Base-by-base conservation (phyloP, 1,284 basidiomycete genomes). In the Apiotrichum sp. region DNA sequence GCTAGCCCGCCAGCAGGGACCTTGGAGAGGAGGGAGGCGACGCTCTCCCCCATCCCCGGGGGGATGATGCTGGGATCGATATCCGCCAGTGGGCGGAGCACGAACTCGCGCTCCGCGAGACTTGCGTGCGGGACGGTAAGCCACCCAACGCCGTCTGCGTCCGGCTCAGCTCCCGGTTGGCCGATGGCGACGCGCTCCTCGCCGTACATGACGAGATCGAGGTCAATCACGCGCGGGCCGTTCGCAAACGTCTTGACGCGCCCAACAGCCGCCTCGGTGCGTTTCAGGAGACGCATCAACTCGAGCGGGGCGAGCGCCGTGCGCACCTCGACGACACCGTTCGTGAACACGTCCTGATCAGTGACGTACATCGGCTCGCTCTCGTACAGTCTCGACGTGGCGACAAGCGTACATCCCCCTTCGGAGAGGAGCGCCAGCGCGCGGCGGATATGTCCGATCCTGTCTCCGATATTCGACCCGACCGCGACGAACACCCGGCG, bases 351-450 rank as follows among this genome's bases (percentile, higher is more conserved):
- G 31, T 88, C 88, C 73, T 99, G 95, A 61, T 96, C 86, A 14
- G 83, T 82, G 31, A 95, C 85, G 74, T 98, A 99, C 96, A 98
- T 98, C 0, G 96, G 92, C 22, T 86, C 81, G 16, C 88, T 93
- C 76, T 97, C 88, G 72, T 98, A 98, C 77, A 98, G 75, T 75
- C 93, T 91, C 69, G 90, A 93, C 0, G 91, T 93, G 63, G 89
- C 81, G 32, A 87, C 76, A 13, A 93, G 77, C 13, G 67, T 70
- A 4, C 85, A 61, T 6, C 68, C 68, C 6, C 55, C 58, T 4
- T 53, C 41, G 38, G 56, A 47, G 31, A 70, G 55, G 10, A 51
- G 41, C 74, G 16, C 65, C 58, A 93, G 77, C 0, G 91, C 90
- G 33, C 79, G 76, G 64, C 89, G 85, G 58, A 98, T 87, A 69